Evolutionary conservation across 306 rosid genomes (phyloP), one percentile per base, ranked within the genome.

Genomic region (Lathyrus aphaca): DNA sequence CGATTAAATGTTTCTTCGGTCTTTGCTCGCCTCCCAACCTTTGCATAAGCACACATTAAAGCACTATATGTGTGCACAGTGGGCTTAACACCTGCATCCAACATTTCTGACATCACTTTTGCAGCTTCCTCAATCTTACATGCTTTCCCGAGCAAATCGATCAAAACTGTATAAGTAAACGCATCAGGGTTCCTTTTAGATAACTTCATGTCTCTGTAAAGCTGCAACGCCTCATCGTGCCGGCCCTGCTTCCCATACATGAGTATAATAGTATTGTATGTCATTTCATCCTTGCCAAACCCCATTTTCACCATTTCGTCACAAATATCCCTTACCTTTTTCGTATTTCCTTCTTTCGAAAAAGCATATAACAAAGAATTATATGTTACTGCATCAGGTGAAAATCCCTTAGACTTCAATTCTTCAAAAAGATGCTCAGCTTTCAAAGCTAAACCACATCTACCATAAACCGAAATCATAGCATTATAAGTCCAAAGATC

Each of bases 401-500:
- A 80, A 87, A 90, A 93, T 23, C 98, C 97, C 74, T 82, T 88
- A 2, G 91, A 83, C 74, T 85, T 88, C 78, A 93, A 74, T 44
- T 93, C 96, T 25, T 74, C 83, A 68, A 88, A 93, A 51, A 93
- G 82, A 76, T 64, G 58, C 79, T 86, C 91, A 5, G 97, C 98
- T 75, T 86, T 85, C 60, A 56, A 62, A 3, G 98, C 64, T 69
- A 68, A 65, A 15, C 94, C 96, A 18, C 98, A 90, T 66, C 98
- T 85, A 55, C 98, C 98, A 67, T 76, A 90, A 10, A 93, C 96
- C 2, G 97, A 93, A 82, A 93, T 90, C 97, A 93, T 88, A 45
- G 96, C 94, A 84, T 93, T 93, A 68, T 93, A 93, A 64, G 98
- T 93, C 98, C 98, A 93, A 37, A 93, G 69, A 83, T 93, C 98